A percentile compares a stretch with the other conserved stretches of the same genome.
Evolutionary conservation across 2,329 filamentous ascomycete genomes (phyloP).

Genomic region (Lecanicillium sp.): DNA sequence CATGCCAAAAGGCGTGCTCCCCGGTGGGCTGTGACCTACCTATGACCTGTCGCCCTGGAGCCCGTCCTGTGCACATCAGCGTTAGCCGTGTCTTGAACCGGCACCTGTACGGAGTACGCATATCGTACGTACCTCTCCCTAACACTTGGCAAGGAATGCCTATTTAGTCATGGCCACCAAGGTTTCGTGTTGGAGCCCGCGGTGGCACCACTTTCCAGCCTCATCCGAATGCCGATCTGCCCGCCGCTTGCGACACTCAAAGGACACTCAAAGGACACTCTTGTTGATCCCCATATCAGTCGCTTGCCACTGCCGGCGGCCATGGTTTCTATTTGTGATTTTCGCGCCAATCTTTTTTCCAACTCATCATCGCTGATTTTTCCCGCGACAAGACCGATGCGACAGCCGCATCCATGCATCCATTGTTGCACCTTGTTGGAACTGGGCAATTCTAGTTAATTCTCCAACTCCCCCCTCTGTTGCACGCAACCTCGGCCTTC

Average conservation of each 20-base stretch:
- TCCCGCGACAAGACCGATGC: no score
- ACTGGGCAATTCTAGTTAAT: no score
- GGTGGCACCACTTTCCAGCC: slow-evolving; percentile 3
- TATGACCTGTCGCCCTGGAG: slow-evolving; percentile 9
- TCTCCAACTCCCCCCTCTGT: no score
- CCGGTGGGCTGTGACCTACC: no score
- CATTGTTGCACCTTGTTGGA: no score
- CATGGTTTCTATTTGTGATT: not conserved
- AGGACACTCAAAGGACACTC: not conserved
- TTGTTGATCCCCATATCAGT: not conserved
- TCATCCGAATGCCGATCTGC: slow-evolving; percentile 8
- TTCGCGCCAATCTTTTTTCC: not conserved
- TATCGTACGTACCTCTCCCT: no score
- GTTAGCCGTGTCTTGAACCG: not conserved
- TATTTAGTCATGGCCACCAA: not conserved
- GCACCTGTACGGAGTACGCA: slow-evolving; percentile 1
- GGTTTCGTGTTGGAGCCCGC: not conserved
- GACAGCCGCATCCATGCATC: no score
- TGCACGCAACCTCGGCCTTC: not conserved
- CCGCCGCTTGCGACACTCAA: slow-evolving; percentile 8
- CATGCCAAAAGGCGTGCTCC: no score
- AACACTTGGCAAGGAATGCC: no score
- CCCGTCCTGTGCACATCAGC: slow-evolving; percentile 2
- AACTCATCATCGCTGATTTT: not conserved
- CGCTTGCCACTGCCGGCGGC: not conserved